phyloP scores from a whole-genome alignment of 2,329 filamentous ascomycete species.

The Penicillium vulpinum region DNA sequence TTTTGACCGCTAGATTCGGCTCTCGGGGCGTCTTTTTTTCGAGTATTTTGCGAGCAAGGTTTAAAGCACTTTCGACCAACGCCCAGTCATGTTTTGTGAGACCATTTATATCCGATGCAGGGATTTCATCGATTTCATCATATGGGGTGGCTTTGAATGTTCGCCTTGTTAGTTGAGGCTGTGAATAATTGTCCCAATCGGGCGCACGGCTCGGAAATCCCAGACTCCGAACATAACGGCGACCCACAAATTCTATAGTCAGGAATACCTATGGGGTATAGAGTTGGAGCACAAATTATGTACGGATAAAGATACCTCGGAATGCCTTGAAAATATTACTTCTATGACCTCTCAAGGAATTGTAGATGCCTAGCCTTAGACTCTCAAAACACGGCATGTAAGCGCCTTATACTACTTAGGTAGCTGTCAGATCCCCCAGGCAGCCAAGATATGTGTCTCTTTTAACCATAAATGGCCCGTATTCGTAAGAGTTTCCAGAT shows the following conservation, averaged over 20 bases:
- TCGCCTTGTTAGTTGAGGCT: background rate
- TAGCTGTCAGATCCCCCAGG: background rate
- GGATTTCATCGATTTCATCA: background rate
- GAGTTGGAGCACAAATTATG: background rate
- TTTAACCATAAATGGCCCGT: background rate
- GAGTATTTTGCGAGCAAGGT: background rate
- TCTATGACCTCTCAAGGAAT: background rate
- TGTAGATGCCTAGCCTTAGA: background rate
- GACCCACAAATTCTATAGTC: background rate
- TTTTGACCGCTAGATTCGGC: background rate
- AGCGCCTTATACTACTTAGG: background rate
- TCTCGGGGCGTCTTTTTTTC: background rate
- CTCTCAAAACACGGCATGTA: background rate
- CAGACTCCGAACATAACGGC: background rate
- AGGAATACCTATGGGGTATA: background rate
- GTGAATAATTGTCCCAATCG: background rate
- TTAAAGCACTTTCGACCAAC: background rate
- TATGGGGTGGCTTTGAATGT: background rate
- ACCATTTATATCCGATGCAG: background rate
- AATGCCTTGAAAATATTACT: too few relatives aligned
- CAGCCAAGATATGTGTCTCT: background rate
- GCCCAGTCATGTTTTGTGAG: background rate
- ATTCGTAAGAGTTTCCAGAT: slow-evolving; percentile 1
- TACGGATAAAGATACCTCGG: too few relatives aligned
- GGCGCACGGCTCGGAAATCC: background rate